Evolutionary conservation across 441 rosid species (phyloP).

Genomic region (Capsella rubella): DNA sequence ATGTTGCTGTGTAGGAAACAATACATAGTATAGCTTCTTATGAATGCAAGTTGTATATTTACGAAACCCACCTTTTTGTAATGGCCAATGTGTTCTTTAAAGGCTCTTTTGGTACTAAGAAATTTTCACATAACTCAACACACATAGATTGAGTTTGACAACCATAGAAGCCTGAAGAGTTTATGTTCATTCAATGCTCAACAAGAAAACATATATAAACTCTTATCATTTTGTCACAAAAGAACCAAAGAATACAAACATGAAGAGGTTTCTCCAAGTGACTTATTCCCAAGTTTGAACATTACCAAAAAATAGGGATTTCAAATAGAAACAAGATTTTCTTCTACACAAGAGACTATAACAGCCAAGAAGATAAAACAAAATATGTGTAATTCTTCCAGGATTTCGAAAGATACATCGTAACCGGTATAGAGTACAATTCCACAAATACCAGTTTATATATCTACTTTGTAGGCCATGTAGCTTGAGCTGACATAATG

Average conservation of each 20-base stretch:
- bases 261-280: constrained; percentile 3
- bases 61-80: neutral
- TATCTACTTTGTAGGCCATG: constrained; percentile 76
- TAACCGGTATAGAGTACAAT: neutral
- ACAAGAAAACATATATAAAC: neutral
- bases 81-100: neutral
- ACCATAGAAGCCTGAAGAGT: neutral
- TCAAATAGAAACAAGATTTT: constrained; percentile 1
- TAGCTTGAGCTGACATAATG: constrained; percentile 96
- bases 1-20: constrained; percentile 16
- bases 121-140: neutral
- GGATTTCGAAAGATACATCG: neutral
- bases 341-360: constrained; percentile 21
- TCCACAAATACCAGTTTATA: constrained; percentile 2
- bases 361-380: neutral
- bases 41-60: neutral
- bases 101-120: neutral
- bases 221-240: constrained; percentile 10
- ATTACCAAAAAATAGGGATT: neutral
- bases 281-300: constrained; percentile 19
- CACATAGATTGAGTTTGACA: neutral
- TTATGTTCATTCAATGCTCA: neutral
- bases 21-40: neutral
- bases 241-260: constrained; percentile 10
- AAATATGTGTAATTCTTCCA: neutral